These are phyloP conservation scores for Trypethelium eluteriae DNA, from an alignment of 495 filamentous ascomycete genomes.

Conservation along the genomic window DNA sequence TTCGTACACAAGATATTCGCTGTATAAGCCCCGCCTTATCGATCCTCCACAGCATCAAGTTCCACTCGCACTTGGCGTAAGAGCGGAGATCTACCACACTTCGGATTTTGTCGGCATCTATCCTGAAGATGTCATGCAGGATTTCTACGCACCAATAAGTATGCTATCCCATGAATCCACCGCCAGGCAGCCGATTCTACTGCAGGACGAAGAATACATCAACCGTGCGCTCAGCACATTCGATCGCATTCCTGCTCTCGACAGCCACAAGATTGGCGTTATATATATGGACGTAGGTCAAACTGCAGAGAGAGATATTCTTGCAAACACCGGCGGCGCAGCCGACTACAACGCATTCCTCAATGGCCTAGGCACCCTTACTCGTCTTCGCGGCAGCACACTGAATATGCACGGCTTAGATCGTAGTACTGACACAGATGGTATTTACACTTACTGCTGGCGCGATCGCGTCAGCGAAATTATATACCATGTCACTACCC, in stretches of 20 bases:
- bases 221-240: constrained; percentile 68
- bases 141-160: constrained; percentile 57
- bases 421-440: constrained; percentile 62
- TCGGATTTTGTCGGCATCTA: constrained; percentile 48
- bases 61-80: constrained; percentile 43
- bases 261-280: constrained; percentile 91
- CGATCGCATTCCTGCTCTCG: constrained; percentile 82
- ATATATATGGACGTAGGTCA: constrained; percentile 85
- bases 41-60: constrained; percentile 61
- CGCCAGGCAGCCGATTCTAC: constrained; percentile 44
- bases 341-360: constrained; percentile 80
- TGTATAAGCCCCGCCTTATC: constrained; percentile 63
- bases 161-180: constrained; percentile 9
- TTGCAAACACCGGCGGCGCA: constrained; percentile 75
- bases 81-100: constrained; percentile 38
- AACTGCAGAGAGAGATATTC: constrained; percentile 68
- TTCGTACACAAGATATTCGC: constrained; percentile 72
- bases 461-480: constrained; percentile 90
- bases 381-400: constrained; percentile 65
- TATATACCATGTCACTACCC: constrained; percentile 87
- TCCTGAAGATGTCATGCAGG: constrained; percentile 78
- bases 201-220: constrained; percentile 77
- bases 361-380: constrained; percentile 68
- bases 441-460: constrained; percentile 84
- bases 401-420: constrained; percentile 97